These are phyloP conservation scores for Tremella mesenterica DNA, from an alignment of 768 basidiomycete species.

Conservation along the genomic window DNA sequence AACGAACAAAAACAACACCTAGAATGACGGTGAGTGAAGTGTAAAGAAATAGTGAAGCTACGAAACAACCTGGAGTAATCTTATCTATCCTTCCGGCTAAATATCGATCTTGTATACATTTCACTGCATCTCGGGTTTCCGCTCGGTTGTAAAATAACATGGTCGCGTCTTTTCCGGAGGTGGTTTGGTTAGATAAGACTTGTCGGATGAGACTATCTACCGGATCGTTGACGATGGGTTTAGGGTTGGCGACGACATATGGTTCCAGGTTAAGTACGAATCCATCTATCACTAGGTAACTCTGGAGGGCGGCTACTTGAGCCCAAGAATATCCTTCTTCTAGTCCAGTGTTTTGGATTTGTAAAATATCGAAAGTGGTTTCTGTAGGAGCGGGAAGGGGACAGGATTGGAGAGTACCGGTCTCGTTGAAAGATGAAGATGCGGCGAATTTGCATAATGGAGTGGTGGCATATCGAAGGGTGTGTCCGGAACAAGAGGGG, in stretches of 20 bases:
- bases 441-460: slow-evolving; percentile 53
- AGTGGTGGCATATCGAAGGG: slow-evolving; percentile 63
- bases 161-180: slow-evolving; percentile 76
- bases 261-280: slow-evolving; percentile 85
- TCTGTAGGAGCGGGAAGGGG: slow-evolving; percentile 57
- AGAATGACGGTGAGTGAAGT: slow-evolving; percentile 84
- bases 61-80: slow-evolving; percentile 89
- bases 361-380: slow-evolving; percentile 55
- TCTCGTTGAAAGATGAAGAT: slow-evolving; percentile 33
- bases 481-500: slow-evolving; percentile 53
- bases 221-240: slow-evolving; percentile 58
- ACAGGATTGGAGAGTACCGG: slow-evolving; percentile 51
- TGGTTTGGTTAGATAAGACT: slow-evolving; percentile 51
- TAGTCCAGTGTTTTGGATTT: slow-evolving; percentile 58
- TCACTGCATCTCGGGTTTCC: slow-evolving; percentile 59
- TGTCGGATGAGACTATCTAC: slow-evolving; percentile 78
- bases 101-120: slow-evolving; percentile 77
- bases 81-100: slow-evolving; percentile 94
- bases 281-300: slow-evolving; percentile 85
- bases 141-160: slow-evolving; percentile 68
- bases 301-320: slow-evolving; percentile 62
- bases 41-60: slow-evolving; percentile 80
- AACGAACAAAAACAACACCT: slow-evolving; percentile 78
- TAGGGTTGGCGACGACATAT: slow-evolving; percentile 68
- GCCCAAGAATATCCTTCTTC: slow-evolving; percentile 85